A percentile compares a stretch with the other conserved stretches of the same genome.
These are phyloP conservation scores for Sedum album DNA, from an alignment of 164 flowering plant species.

Conservation along the genomic window DNA sequence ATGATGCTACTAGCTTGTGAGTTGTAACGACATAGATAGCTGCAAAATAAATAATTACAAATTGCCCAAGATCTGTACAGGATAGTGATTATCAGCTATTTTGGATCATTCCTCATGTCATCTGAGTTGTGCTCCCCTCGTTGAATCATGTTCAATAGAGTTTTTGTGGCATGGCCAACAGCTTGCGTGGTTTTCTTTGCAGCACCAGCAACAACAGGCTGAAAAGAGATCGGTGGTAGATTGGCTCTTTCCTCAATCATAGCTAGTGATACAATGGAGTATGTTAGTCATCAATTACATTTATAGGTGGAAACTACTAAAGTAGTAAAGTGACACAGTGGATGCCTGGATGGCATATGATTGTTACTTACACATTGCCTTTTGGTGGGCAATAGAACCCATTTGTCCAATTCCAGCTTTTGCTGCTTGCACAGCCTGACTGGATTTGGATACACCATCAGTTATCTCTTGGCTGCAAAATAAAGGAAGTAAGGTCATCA, in stretches of 20 bases:
- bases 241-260: constrained; percentile 85
- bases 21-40: not conserved
- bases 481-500: not conserved
- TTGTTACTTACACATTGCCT: constrained; percentile 55
- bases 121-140: constrained; percentile 34
- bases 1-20: not conserved
- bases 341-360: not conserved
- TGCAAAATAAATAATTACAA: not conserved
- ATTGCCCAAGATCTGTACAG: not conserved
- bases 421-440: constrained; percentile 81
- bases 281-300: not conserved
- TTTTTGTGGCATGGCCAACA: constrained; percentile 63
- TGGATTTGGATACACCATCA: constrained; percentile 76
- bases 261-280: constrained; percentile 28
- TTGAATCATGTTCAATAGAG: constrained; percentile 51
- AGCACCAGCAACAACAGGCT: constrained; percentile 79
- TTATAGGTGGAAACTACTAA: not conserved
- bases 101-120: not conserved
- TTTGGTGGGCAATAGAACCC: constrained; percentile 63
- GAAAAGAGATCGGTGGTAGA: constrained; percentile 63
- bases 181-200: constrained; percentile 91
- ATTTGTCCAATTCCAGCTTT: constrained; percentile 77
- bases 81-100: not conserved
- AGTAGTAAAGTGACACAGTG: not conserved
- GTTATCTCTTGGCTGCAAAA: constrained; percentile 74